Base-by-base conservation (phyloP, 2,329 filamentous ascomycete genomes). In the Aureobasidium sp. region DNA sequence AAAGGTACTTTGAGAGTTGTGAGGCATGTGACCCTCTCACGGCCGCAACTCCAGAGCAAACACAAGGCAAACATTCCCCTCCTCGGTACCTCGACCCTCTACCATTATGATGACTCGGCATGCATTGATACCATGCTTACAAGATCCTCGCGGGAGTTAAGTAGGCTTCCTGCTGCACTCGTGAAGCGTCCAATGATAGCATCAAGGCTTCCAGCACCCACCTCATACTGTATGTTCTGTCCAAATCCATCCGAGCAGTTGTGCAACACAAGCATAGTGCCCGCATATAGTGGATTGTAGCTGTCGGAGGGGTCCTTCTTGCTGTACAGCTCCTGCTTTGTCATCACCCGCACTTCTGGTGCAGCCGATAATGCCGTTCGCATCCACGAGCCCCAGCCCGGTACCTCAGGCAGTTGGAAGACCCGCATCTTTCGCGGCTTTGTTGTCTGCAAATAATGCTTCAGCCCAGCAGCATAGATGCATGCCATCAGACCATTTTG, bases 1-100 rank as follows among this genome's bases (percentile, higher is more conserved):
- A 44, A 57, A 57, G 39, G 53, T 57, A 57, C 53, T 45, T 57
- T 25, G 27, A 57, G 10, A 50, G 36, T 36, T 50, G 47, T 15
- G 16, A 45, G n/a, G n/a, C 54, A 59, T 59, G 57, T 59, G 57
- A 59, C 57, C 30, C 47, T 58, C 42, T 58, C 54, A 59, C 55
- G 55, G 44, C 57, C 44, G 45, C 27, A 59, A 59, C 25, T 34
- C 16, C 11, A 48, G 27, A 37, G 50, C 50, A 54, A 42, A 59
- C 47, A 49, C 44, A 50, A 27, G 27, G 27, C 44, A 39, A 49
- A 50, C 34, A 44, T 39, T 32, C 45, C 29, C 25, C 15, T 34
- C 41, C 45, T 59, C 57, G 45, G 54, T 32, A 37, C 54, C 42
- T 39, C 42, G 29, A 36, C 11, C 32, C n/a, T 21, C 42, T 11